phyloP scores from a whole-genome alignment of 2,329 filamentous ascomycete genomes.

The Grosmannia huntii region DNA sequence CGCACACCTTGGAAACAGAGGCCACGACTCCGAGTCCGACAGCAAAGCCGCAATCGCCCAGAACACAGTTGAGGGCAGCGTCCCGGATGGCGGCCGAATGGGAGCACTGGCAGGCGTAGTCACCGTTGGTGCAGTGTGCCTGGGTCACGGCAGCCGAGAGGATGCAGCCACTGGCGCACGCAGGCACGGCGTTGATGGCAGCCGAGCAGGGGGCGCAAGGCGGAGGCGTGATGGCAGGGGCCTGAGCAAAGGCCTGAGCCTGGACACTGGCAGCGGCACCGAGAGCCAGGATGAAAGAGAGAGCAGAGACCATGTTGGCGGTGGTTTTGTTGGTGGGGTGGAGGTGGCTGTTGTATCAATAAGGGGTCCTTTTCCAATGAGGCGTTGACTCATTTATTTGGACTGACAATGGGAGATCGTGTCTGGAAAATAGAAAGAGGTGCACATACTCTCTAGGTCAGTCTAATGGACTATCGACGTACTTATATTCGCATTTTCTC shows the following conservation, averaged over 20 bases:
- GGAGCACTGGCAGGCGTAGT: slow-evolving; percentile 5
- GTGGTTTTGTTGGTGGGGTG: neutral
- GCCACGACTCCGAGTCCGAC: neutral
- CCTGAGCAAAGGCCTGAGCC: neutral
- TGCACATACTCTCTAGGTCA: too few species aligned
- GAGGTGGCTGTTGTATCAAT: neutral
- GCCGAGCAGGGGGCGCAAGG: neutral
- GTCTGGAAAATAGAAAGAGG: too few species aligned
- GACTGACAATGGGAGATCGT: too few species aligned
- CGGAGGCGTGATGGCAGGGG: neutral
- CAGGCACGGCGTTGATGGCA: neutral
- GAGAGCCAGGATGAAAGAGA: neutral
- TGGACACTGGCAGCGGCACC: neutral
- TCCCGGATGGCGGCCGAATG: slow-evolving; percentile 1
- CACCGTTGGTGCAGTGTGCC: neutral
- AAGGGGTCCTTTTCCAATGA: neutral
- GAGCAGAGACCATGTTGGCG: neutral
- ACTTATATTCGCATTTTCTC: too few species aligned
- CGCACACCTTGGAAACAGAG: neutral
- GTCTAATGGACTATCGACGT: too few species aligned
- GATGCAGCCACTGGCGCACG: slow-evolving; percentile 1
- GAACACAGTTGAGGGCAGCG: slow-evolving; percentile 6
- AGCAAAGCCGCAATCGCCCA: slow-evolving; percentile 1
- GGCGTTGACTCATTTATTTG: neutral
- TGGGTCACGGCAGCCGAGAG: slow-evolving; percentile 2